Evolutionary conservation across 2,329 filamentous ascomycete species (phyloP).

Genomic region (Pleomassaria siparia): DNA sequence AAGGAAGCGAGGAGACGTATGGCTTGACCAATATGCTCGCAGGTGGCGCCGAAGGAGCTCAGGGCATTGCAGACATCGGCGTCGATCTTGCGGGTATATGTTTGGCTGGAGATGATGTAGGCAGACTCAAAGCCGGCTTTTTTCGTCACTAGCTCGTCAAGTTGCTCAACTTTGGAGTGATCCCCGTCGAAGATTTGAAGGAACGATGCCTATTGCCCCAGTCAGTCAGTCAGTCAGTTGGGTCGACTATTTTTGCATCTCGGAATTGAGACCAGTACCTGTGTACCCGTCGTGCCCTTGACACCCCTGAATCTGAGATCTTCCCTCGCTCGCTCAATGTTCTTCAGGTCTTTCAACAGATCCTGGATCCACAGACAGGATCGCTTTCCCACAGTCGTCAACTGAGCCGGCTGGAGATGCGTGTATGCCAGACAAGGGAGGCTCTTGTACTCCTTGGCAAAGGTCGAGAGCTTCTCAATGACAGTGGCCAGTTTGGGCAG

Average conservation of each 20-base stretch:
- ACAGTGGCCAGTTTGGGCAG: slow-evolving; percentile 77
- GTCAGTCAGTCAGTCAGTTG: too few species aligned
- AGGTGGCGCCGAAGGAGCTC: slow-evolving; percentile 75
- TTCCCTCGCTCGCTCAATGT: slow-evolving; percentile 68
- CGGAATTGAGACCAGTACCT: slow-evolving; percentile 24
- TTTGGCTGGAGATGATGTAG: slow-evolving; percentile 70
- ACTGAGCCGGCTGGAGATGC: slow-evolving; percentile 66
- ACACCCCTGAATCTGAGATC: slow-evolving; percentile 73
- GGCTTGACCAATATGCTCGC: slow-evolving; percentile 71
- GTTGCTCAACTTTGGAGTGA: slow-evolving; percentile 60
- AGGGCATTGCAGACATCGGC: slow-evolving; percentile 79
- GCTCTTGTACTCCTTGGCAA: slow-evolving; percentile 72
- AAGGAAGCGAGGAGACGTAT: slow-evolving; percentile 71
- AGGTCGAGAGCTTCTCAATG: slow-evolving; percentile 70
- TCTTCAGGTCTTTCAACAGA: slow-evolving; percentile 72
- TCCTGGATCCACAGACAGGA: slow-evolving; percentile 76
- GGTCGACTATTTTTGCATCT: too few species aligned
- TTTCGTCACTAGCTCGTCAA: slow-evolving; percentile 65
- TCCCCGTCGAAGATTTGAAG: slow-evolving; percentile 67
- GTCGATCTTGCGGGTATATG: slow-evolving; percentile 81
- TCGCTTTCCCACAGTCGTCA: slow-evolving; percentile 68
- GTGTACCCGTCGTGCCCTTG: slow-evolving; percentile 48
- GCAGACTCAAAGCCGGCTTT: slow-evolving; percentile 65
- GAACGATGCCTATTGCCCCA: slow-evolving; percentile 72
- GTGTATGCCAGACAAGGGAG: slow-evolving; percentile 76